Evolutionary conservation across 768 basidiomycete species (phyloP), one percentile per base, ranked within the genome.

Genomic region (Boletus bicolor): DNA sequence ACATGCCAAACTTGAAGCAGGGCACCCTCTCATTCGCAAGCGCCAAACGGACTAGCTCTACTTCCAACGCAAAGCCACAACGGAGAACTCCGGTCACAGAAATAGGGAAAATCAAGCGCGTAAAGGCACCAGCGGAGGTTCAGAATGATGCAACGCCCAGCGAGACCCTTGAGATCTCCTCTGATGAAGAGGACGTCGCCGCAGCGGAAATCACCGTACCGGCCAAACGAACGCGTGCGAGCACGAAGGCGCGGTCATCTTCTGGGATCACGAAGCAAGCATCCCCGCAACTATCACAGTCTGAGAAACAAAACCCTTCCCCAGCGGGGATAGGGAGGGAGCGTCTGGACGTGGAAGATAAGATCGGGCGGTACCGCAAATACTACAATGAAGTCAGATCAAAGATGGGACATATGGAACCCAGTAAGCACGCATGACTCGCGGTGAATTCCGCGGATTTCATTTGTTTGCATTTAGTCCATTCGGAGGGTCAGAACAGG

Each of bases 401-500:
- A 74, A 80, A 77, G 64, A 87, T 84, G 80, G 86, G 82, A 0
- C 58, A 80, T 51, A 53, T 81, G 35, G 64, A 76, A 47, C 79
- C 86, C 9, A 81, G 91, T 93, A 66, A 73, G 87, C 76, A n/a
- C 37, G 8, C 45, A 44, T 8, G 38, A 28, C 49, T 38, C 43
- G 36, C 38, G 26, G 15, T 39, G 42, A 17, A 45, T 43, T 14
- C 54, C 34, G 36, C 45, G 43, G 48, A 24, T 32, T 38, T 63
- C 24, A 63, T n/a, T 28, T 7, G 12, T 39, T 41, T 37, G 7
- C 17, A 51, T 52, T 34, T 47, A 93, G 91, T 91, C 35, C 89
- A 93, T 68, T 76, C 72, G 0, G 75, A 85, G 58, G 77, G 75
- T 4, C 78, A 88, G 63, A 83, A 79, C 42, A 82, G 75, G 59